Conservation (phyloP, 768 basidiomycete genomes). For the Austroboletus festivus region DNA sequence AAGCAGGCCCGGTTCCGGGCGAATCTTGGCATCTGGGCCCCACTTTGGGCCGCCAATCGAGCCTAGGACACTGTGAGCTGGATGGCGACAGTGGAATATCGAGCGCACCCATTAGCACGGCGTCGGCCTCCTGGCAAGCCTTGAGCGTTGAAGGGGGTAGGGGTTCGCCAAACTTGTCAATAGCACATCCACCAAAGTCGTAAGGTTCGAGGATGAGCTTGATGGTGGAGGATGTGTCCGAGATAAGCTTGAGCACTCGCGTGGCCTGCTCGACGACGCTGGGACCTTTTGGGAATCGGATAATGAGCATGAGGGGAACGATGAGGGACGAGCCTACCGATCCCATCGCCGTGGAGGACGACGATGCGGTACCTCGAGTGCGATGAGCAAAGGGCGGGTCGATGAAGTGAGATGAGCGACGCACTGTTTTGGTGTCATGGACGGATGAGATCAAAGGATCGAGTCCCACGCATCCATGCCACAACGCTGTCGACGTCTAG, state of each 20-base stretch:
- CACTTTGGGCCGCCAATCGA: slow-evolving; percentile 99
- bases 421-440: slow-evolving; percentile 47
- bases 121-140: slow-evolving; percentile 91
- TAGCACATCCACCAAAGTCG: slow-evolving; percentile 89
- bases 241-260: slow-evolving; percentile 73
- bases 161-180: slow-evolving; percentile 84
- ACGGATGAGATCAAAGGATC: background rate
- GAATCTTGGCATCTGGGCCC: slow-evolving; percentile 84
- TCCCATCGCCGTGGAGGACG: slow-evolving; percentile 94
- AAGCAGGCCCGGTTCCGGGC: slow-evolving; percentile 91
- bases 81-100: background rate
- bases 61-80: slow-evolving; percentile 46
- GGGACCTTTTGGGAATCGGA: slow-evolving; percentile 55
- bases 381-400: slow-evolving; percentile 10
- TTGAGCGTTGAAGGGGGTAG: slow-evolving; percentile 80
- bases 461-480: slow-evolving; percentile 18
- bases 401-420: slow-evolving; percentile 12
- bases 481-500: slow-evolving; percentile 68
- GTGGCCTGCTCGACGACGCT: slow-evolving; percentile 86
- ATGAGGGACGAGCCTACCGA: slow-evolving; percentile 52
- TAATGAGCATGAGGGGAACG: background rate
- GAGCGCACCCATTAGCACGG: slow-evolving; percentile 84
- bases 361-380: slow-evolving; percentile 74
- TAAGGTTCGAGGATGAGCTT: slow-evolving; percentile 72
- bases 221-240: slow-evolving; percentile 57